Percentiles rank a stretch among this genome's conserved stretches.
phyloP scores from a whole-genome alignment of 2,329 filamentous ascomycete genomes.

The Eutypa lata region DNA sequence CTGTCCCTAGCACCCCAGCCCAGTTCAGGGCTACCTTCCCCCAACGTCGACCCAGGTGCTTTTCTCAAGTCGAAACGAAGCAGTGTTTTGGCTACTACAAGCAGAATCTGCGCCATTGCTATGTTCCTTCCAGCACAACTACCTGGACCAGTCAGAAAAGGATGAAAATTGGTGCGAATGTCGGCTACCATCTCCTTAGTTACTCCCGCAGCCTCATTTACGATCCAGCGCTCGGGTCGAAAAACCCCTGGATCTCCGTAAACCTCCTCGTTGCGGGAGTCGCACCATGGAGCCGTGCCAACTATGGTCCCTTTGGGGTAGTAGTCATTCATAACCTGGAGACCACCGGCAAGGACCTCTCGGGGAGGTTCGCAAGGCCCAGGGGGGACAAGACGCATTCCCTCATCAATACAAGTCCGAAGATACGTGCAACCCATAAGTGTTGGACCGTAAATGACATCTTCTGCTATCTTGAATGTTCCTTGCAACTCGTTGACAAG shows the following conservation, averaged over 20 bases:
- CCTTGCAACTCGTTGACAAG: slow-evolving; percentile 12
- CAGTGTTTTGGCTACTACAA: slow-evolving; percentile 18
- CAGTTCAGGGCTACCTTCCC: slow-evolving; percentile 7
- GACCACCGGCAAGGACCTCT: slow-evolving; percentile 17
- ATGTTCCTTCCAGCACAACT: slow-evolving; percentile 18
- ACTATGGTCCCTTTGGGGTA: slow-evolving; percentile 21
- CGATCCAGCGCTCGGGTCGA: slow-evolving; percentile 24
- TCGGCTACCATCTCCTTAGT: slow-evolving; percentile 8
- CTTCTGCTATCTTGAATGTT: slow-evolving; percentile 10
- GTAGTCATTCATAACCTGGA: slow-evolving; percentile 12
- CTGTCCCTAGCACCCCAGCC: slow-evolving; percentile 14
- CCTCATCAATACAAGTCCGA: slow-evolving; percentile 22
- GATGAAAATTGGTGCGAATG: slow-evolving; percentile 11
- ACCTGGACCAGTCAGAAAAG: slow-evolving; percentile 14
- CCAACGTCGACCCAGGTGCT: slow-evolving; percentile 17
- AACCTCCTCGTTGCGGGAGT: slow-evolving; percentile 7
- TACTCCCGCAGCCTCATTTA: slow-evolving; percentile 5
- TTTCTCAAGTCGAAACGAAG: slow-evolving; percentile 18
- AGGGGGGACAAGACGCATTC: slow-evolving; percentile 18
- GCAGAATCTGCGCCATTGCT: slow-evolving; percentile 21
- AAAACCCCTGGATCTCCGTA: slow-evolving; percentile 14
- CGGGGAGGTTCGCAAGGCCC: slow-evolving; percentile 14
- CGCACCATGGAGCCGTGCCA: slow-evolving; percentile 11
- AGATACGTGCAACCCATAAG: slow-evolving; percentile 18
- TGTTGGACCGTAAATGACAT: slow-evolving; percentile 16